Evolutionary conservation across 75 land plant species (phyloP).

Genomic region (Cunninghamia lanceolata): DNA sequence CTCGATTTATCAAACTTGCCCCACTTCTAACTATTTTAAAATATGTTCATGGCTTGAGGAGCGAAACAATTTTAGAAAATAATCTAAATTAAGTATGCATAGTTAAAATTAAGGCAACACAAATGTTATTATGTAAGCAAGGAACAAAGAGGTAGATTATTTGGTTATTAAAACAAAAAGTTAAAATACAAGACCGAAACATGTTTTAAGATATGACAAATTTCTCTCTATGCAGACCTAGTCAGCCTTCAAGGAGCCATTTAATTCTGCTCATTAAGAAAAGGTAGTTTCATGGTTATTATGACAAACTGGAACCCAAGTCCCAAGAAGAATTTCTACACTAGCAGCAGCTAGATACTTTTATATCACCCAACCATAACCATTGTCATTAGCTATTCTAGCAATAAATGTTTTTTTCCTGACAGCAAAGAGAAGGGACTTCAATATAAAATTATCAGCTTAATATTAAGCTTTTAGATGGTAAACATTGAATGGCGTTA

Average conservation of each 20-base stretch:
- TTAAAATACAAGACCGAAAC: background rate
- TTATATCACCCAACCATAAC: slow-evolving; percentile 99
- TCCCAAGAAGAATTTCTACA: slow-evolving; percentile 97
- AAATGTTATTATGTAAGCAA: background rate
- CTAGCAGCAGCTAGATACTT: slow-evolving; percentile 95
- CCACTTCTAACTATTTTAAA: slow-evolving; percentile 89
- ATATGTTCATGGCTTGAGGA: slow-evolving; percentile 91
- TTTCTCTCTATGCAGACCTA: background rate
- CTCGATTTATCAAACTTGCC: slow-evolving; percentile 98
- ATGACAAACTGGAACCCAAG: slow-evolving; percentile 90
- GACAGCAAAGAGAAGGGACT: background rate
- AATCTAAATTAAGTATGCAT: background rate
- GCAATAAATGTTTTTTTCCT: slow-evolving; percentile 99
- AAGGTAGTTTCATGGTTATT: background rate
- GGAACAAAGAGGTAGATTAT: slow-evolving; percentile 49
- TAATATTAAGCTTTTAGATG: background rate
- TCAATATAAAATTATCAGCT: background rate
- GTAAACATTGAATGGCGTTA: background rate
- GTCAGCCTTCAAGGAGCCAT: background rate
- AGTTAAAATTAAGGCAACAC: background rate
- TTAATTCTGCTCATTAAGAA: background rate
- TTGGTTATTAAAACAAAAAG: slow-evolving; percentile 53
- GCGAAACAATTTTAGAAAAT: slow-evolving; percentile 7
- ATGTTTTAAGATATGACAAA: background rate
- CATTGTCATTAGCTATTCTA: slow-evolving; percentile 99